Conservation (phyloP, 306 rosid species). For the Prunus mume region DNA sequence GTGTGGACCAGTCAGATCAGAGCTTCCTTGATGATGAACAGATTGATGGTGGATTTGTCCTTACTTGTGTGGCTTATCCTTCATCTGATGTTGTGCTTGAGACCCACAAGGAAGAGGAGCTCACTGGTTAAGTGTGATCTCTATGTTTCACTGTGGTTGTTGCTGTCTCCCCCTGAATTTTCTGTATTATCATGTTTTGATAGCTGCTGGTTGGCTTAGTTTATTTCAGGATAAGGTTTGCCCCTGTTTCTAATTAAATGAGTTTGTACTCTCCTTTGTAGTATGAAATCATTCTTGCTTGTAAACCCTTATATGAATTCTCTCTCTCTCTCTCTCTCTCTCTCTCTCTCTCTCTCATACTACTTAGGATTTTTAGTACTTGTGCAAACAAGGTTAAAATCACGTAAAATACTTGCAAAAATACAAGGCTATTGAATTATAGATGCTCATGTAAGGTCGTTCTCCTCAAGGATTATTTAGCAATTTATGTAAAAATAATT, state of each 20-base stretch:
- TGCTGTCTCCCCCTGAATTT: background rate
- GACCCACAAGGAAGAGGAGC: constrained; percentile 92
- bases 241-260: no score
- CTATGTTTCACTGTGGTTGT: background rate
- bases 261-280: no score
- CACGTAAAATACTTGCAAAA: no score
- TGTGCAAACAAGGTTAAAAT: no score
- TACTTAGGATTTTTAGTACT: no score
- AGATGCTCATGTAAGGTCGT: no score
- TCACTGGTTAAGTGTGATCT: constrained; percentile 31
- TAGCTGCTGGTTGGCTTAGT: background rate
- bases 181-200: background rate
- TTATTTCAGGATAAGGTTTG: no score
- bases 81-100: constrained; percentile 43
- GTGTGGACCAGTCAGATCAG: constrained; percentile 60
- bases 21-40: constrained; percentile 86
- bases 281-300: no score
- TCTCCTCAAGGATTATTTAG: no score
- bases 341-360: no score
- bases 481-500: no score
- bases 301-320: background rate
- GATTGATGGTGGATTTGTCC: constrained; percentile 37
- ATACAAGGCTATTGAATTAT: no score
- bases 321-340: background rate
- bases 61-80: constrained; percentile 81